Base-by-base conservation (phyloP, 2,329 filamentous ascomycete species). In the Onygena corvina region DNA sequence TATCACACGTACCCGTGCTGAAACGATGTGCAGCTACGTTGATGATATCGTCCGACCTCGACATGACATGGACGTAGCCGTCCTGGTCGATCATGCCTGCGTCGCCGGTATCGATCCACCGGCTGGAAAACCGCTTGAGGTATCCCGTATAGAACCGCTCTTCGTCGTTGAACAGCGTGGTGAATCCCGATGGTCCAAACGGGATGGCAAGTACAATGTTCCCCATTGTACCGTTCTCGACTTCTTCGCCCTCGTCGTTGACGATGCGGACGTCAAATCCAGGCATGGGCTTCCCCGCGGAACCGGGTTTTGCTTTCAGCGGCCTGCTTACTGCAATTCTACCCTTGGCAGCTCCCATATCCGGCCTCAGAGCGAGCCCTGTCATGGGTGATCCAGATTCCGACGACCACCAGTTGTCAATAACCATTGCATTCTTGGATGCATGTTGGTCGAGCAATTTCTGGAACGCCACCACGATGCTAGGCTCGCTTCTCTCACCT, bases 21-120 rank as follows among this genome's bases (percentile, higher is more conserved):
- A 95, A 81, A 11, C 89, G 79, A 69, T 95, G 89, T 3, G 89
- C 88, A 34, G 88, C 89, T n/a, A 94, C 89, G 61, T 95, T 95
- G 61, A 95, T 88, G 52, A 95, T 83, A 64, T 95, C 89, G 68
- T 95, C 89, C 27, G 74, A 75, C 48, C 79, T 66, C 2, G 73
- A 72, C 76, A 82, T 81, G 57, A 83, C 72, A 57, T 79, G 75
- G 27, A 81, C 71, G 56, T 80, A 80, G 3, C 77, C 78, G 34
- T 90, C 81, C 11, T 75, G 64, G 61, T 95, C 89, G 50, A 95
- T 80, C 72, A 88, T 81, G 0, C 90, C 89, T 0, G 87, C 84
- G 62, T 96, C 89, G 1, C 89, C 90, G 0, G 89, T 95, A 61
- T 96, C 89, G 36, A 95, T 67, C 86, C 86, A 95, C 57, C 77